Percentiles rank a stretch among this genome's conserved stretches.
phyloP scores from a whole-genome alignment of 2,329 filamentous ascomycete genomes.

The Ophiostoma himal-ulmi region DNA sequence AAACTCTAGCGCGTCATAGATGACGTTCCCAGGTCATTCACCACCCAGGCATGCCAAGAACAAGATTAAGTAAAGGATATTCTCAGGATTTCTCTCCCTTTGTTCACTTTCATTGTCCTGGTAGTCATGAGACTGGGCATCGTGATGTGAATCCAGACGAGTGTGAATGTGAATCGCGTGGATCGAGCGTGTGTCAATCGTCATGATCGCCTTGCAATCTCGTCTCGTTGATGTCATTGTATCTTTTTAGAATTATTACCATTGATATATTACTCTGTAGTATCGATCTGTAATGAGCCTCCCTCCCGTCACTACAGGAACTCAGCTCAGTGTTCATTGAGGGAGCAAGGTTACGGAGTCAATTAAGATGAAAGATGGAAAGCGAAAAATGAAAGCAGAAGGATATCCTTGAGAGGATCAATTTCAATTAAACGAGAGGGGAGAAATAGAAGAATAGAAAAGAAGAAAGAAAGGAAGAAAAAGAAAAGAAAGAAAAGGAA shows the following conservation, averaged over 20 bases:
- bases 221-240: background rate
- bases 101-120: background rate
- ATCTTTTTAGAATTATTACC: background rate
- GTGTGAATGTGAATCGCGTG: background rate
- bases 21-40: background rate
- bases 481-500: background rate
- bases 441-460: background rate
- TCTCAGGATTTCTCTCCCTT: background rate
- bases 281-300: background rate
- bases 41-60: background rate
- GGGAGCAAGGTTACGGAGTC: background rate
- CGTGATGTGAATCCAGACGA: background rate
- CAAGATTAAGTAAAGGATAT: background rate
- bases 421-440: background rate
- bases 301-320: constrained; percentile 22
- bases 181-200: background rate
- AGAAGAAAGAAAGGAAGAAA: background rate
- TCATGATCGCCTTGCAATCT: background rate
- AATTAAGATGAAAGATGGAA: too few relatives aligned
- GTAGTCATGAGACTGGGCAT: background rate
- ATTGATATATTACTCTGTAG: background rate
- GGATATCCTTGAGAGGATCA: background rate
- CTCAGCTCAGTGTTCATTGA: background rate
- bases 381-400: background rate
- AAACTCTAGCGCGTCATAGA: constrained; percentile 6